Percentiles rank a stretch among this genome's conserved stretches.
Evolutionary conservation across 2,329 filamentous ascomycete genomes (phyloP).

Genomic region (Talaromyces sp.): DNA sequence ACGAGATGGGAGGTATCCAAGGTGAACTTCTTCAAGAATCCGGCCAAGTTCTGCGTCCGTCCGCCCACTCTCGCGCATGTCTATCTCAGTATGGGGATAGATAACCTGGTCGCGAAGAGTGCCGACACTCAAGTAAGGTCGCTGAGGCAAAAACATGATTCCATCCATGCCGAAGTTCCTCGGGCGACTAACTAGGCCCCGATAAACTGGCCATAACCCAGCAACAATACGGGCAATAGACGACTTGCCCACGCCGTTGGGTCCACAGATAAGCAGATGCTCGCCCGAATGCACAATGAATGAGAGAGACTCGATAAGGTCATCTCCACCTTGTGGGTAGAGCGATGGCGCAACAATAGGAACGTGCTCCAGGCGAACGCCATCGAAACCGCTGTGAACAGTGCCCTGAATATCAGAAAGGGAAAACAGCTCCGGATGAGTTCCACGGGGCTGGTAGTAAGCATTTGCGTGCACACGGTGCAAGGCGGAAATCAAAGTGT

Average conservation of each 20-base stretch:
- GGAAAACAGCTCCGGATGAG: slow-evolving; percentile 77
- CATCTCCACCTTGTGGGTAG: slow-evolving; percentile 87
- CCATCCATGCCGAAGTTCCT: slow-evolving; percentile 78
- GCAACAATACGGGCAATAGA: slow-evolving; percentile 84
- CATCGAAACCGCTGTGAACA: slow-evolving; percentile 90
- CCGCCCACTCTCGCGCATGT: slow-evolving; percentile 81
- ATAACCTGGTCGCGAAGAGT: slow-evolving; percentile 96
- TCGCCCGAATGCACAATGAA: slow-evolving; percentile 88
- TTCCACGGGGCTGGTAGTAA: slow-evolving; percentile 69
- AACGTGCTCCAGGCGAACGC: slow-evolving; percentile 87
- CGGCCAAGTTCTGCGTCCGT: slow-evolving; percentile 74
- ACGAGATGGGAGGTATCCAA: slow-evolving; percentile 85
- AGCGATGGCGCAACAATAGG: slow-evolving; percentile 86
- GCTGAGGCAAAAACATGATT: slow-evolving; percentile 97
- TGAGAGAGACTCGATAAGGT: slow-evolving; percentile 82
- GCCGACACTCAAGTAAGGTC: slow-evolving; percentile 87
- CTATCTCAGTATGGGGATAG: slow-evolving; percentile 90
- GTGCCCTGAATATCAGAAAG: slow-evolving; percentile 91
- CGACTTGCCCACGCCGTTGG: slow-evolving; percentile 92
- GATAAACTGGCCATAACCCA: slow-evolving; percentile 93
- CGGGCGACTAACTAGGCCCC: slow-evolving; percentile 84
- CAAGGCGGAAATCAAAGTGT: slow-evolving; percentile 89
- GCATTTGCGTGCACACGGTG: slow-evolving; percentile 90
- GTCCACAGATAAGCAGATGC: slow-evolving; percentile 89
- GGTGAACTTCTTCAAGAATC: slow-evolving; percentile 76